phyloP scores from a whole-genome alignment of 1,284 basidiomycete genomes.

The Cryptococcus deneoformans region DNA sequence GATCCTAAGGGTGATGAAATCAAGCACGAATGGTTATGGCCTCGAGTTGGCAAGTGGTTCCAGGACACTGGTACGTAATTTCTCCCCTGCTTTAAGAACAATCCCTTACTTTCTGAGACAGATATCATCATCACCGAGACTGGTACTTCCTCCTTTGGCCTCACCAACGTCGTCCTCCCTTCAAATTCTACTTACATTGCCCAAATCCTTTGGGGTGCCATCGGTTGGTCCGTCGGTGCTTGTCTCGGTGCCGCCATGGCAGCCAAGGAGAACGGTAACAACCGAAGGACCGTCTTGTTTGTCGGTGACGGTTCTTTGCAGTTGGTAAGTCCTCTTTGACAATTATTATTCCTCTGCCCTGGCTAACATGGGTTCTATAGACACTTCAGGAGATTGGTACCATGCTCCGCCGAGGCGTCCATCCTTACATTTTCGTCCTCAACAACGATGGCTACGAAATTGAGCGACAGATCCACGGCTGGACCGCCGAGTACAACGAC shows the following conservation, averaged over 20 bases:
- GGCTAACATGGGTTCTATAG: conserved; percentile 14
- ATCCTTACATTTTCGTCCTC: conserved; percentile 59
- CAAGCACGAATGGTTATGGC: conserved; percentile 83
- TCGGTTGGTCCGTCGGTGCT: conserved; percentile 58
- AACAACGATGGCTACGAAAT: conserved; percentile 91
- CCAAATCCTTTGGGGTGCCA: conserved; percentile 56
- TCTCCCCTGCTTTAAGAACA: background rate
- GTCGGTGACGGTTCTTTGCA: conserved; percentile 62
- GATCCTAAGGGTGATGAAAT: conserved; percentile 49
- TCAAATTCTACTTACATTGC: conserved; percentile 62
- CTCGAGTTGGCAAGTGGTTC: conserved; percentile 75
- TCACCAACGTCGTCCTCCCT: conserved; percentile 73
- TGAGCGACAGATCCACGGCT: conserved; percentile 62
- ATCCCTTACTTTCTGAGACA: conserved; percentile 8
- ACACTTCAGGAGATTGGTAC: conserved; percentile 54
- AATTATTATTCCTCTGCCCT: background rate
- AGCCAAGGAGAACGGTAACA: conserved; percentile 62
- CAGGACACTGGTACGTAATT: conserved; percentile 54
- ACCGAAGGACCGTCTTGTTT: conserved; percentile 72
- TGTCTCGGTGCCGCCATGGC: conserved; percentile 56
- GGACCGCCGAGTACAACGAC: conserved; percentile 51
- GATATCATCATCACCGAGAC: conserved; percentile 83
- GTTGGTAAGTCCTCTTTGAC: conserved; percentile 36
- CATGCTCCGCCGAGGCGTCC: conserved; percentile 51
- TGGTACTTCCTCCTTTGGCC: conserved; percentile 63